These are phyloP conservation scores for Candida chauliodis DNA, from an alignment of 805 yeast species.

Conservation along the genomic window DNA sequence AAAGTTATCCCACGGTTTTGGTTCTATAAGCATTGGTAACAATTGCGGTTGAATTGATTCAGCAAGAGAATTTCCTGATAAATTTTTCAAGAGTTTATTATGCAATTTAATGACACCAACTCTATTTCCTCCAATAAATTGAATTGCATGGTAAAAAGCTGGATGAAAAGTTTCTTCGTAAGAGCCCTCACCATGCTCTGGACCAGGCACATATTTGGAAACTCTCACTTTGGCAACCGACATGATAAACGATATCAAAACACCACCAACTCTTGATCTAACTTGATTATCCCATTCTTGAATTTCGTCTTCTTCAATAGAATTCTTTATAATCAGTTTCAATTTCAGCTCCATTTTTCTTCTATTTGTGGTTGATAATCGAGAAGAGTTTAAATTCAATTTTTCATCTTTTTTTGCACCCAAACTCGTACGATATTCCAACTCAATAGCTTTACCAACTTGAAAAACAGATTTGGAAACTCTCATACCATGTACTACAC, in stretches of 20 bases:
- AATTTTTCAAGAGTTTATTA: slow-evolving; percentile 56
- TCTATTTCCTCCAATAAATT: slow-evolving; percentile 72
- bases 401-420: slow-evolving; percentile 55
- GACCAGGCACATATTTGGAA: slow-evolving; percentile 65
- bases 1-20: slow-evolving; percentile 83
- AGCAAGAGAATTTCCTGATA: slow-evolving; percentile 62
- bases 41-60: slow-evolving; percentile 79
- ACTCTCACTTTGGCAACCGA: slow-evolving; percentile 83
- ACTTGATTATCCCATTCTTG: slow-evolving; percentile 26
- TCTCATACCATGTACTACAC: slow-evolving; percentile 75
- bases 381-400: slow-evolving; percentile 19
- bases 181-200: slow-evolving; percentile 31
- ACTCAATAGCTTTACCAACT: slow-evolving; percentile 80
- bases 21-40: slow-evolving; percentile 88
- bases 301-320: slow-evolving; percentile 9
- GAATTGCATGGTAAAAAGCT: slow-evolving; percentile 87
- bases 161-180: slow-evolving; percentile 73
- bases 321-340: slow-evolving; percentile 1
- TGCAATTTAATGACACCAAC: slow-evolving; percentile 81
- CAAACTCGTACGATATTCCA: slow-evolving; percentile 74
- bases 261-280: slow-evolving; percentile 72
- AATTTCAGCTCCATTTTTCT: slow-evolving; percentile 4
- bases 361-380: neutral
- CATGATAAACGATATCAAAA: slow-evolving; percentile 67
- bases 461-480: slow-evolving; percentile 77